Conservation (phyloP, 1,139 yeast genomes). For the Suhomyces anneliseae region DNA sequence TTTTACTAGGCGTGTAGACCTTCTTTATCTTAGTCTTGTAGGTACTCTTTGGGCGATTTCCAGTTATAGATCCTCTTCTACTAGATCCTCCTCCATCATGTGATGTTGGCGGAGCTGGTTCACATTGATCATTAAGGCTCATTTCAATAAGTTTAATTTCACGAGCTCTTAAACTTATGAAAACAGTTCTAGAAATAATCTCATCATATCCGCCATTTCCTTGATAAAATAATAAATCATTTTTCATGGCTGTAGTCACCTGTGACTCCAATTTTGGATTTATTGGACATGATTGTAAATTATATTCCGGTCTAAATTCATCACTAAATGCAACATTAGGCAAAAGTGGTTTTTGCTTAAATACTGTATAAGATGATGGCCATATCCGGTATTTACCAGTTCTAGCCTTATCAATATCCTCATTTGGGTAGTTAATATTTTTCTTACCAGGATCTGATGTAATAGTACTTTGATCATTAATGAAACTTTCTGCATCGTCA, state of each 20-base stretch:
- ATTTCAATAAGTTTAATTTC: constrained; percentile 56
- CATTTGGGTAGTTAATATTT: background rate
- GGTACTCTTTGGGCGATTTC: constrained; percentile 14
- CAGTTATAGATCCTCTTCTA: constrained; percentile 2
- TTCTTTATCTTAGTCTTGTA: constrained; percentile 41
- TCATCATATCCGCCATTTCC: constrained; percentile 35
- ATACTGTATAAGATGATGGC: background rate
- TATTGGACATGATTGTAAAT: constrained; percentile 49
- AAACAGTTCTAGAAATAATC: constrained; percentile 38
- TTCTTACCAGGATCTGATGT: constrained; percentile 2
- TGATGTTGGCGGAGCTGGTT: background rate
- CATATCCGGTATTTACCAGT: background rate
- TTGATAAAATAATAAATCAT: constrained; percentile 49
- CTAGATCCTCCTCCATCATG: background rate
- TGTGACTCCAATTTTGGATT: constrained; percentile 54
- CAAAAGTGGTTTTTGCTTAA: constrained; percentile 17
- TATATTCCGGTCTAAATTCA: constrained; percentile 53
- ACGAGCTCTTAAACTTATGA: constrained; percentile 53
- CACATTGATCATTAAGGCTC: constrained; percentile 18
- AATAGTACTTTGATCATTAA: constrained; percentile 12
- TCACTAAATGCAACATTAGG: constrained; percentile 52
- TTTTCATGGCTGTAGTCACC: constrained; percentile 54
- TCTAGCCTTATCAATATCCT: background rate
- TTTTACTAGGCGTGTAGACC: constrained; percentile 36
- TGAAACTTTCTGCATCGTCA: constrained; percentile 9